These are phyloP conservation scores for Huntiella bhutanensis DNA, from an alignment of 2,329 filamentous ascomycete species.

Conservation along the genomic window DNA sequence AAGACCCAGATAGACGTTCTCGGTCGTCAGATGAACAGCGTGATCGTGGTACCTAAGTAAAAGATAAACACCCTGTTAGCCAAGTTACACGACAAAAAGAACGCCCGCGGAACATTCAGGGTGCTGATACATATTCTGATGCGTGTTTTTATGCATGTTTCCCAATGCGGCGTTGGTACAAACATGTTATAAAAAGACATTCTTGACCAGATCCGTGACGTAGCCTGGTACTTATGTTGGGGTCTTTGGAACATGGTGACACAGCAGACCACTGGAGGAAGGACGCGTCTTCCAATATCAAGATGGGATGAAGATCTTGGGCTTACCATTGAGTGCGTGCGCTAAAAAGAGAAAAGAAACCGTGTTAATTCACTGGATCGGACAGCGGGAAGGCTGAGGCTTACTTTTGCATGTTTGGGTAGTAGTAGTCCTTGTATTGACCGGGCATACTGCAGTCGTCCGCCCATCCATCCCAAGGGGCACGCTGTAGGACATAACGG, in stretches of 20 bases:
- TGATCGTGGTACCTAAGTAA: conserved; percentile 28
- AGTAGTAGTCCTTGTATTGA: conserved; percentile 44
- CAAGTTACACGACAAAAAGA: no score
- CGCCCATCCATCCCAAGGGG: conserved; percentile 30
- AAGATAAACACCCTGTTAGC: no score
- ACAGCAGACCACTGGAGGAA: no score
- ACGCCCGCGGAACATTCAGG: no score
- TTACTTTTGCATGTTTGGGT: conserved; percentile 30
- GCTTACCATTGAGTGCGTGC: conserved; percentile 31
- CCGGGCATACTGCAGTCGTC: conserved; percentile 30
- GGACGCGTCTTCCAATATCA: no score
- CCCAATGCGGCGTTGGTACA: no score
- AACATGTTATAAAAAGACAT: no score
- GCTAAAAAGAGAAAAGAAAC: conserved; percentile 13
- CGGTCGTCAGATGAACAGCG: conserved; percentile 25
- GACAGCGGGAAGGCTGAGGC: background rate
- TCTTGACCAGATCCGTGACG: no score
- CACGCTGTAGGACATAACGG: conserved; percentile 14
- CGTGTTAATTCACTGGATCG: background rate
- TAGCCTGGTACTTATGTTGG: no score
- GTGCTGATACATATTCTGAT: no score
- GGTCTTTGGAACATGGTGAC: no score
- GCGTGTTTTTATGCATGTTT: no score
- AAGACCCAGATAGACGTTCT: conserved; percentile 37
- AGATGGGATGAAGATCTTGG: background rate